A percentile compares a stretch with the other conserved stretches of the same genome.
These are phyloP conservation scores for Periglandula ipomoeae DNA, from an alignment of 2,329 filamentous ascomycete genomes.

Conservation along the genomic window DNA sequence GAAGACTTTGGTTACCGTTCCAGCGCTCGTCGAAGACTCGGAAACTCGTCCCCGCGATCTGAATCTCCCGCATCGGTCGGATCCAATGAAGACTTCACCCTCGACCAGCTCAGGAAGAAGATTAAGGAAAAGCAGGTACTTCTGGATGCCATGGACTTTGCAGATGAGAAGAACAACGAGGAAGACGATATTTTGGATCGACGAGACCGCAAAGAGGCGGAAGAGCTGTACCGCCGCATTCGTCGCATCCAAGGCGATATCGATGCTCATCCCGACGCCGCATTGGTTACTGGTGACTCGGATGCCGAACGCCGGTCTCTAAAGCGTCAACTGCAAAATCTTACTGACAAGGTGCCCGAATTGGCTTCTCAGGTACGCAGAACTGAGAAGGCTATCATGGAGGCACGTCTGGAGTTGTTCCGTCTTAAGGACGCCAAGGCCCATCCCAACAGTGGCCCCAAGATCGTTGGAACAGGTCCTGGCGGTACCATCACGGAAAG, in stretches of 20 bases:
- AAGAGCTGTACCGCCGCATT: slow-evolving; percentile 89
- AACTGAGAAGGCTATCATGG: slow-evolving; percentile 86
- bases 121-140: slow-evolving; percentile 91
- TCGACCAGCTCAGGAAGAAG: slow-evolving; percentile 87
- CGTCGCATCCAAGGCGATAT: slow-evolving; percentile 90
- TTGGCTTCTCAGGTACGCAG: slow-evolving; percentile 86
- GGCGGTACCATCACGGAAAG: slow-evolving; percentile 86
- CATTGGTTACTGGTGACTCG: slow-evolving; percentile 64
- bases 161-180: slow-evolving; percentile 80
- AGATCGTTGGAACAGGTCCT: slow-evolving; percentile 85
- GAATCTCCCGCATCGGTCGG: slow-evolving; percentile 60
- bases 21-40: slow-evolving; percentile 79
- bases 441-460: slow-evolving; percentile 68
- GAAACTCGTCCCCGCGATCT: slow-evolving; percentile 73
- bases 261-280: slow-evolving; percentile 72
- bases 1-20: slow-evolving; percentile 88
- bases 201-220: slow-evolving; percentile 81
- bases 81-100: slow-evolving; percentile 69
- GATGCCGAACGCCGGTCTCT: slow-evolving; percentile 80
- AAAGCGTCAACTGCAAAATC: slow-evolving; percentile 78
- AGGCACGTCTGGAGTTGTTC: slow-evolving; percentile 87
- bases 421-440: slow-evolving; percentile 88
- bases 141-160: slow-evolving; percentile 92
- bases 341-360: slow-evolving; percentile 85
- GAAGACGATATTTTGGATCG: slow-evolving; percentile 89